phyloP scores from a whole-genome alignment of 495 filamentous ascomycete genomes.

The Penicillium turbatum region DNA sequence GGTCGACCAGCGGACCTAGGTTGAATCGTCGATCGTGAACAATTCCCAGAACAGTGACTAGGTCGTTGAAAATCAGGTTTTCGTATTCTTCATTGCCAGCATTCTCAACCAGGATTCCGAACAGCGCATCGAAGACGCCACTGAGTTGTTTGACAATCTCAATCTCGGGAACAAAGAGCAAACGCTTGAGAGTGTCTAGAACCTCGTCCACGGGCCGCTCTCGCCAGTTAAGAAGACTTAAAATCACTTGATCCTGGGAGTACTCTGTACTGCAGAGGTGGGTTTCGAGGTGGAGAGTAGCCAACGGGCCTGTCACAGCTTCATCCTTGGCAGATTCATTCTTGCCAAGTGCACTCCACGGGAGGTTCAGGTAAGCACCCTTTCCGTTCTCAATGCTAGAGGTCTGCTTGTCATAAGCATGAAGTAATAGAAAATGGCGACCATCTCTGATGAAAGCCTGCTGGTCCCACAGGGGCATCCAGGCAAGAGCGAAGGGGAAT shows the following conservation, averaged over 20 bases:
- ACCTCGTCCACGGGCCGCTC: conserved; percentile 66
- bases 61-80: conserved; percentile 83
- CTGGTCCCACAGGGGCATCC: conserved; percentile 91
- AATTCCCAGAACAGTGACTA: conserved; percentile 87
- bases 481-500: conserved; percentile 82
- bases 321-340: conserved; percentile 67
- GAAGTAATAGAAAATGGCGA: conserved; percentile 72
- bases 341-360: conserved; percentile 67
- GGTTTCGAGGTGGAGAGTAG: conserved; percentile 73
- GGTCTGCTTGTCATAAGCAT: conserved; percentile 87
- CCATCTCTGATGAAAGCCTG: conserved; percentile 90
- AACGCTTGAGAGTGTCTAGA: conserved; percentile 66
- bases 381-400: conserved; percentile 54
- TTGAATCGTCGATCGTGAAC: conserved; percentile 94
- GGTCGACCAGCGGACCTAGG: conserved; percentile 80
- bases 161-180: conserved; percentile 93
- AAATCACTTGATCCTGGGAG: conserved; percentile 85
- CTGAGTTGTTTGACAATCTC: conserved; percentile 91
- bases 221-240: conserved; percentile 83
- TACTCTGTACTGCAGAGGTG: conserved; percentile 94
- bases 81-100: conserved; percentile 87
- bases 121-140: conserved; percentile 88
- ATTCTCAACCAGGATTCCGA: conserved; percentile 84
- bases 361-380: conserved; percentile 79
- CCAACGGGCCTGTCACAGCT: conserved; percentile 66